phyloP scores from a whole-genome alignment of 768 basidiomycete species.

The Phaeotremella skinneri region DNA sequence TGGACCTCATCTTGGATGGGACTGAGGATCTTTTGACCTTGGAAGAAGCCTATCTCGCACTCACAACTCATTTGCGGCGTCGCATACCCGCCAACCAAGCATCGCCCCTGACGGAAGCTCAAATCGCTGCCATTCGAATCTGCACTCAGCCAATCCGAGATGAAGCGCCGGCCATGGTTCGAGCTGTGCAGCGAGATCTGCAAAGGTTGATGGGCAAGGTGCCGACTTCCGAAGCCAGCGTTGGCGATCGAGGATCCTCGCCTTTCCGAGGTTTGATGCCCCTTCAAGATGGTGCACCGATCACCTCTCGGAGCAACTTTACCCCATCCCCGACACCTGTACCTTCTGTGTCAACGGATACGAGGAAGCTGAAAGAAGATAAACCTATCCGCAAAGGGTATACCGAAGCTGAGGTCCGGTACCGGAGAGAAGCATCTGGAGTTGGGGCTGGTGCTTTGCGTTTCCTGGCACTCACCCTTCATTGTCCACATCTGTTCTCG shows the following conservation, averaged over 20 bases:
- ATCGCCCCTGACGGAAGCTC: conserved; percentile 5
- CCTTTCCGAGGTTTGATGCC: conserved; percentile 32
- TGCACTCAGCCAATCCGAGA: conserved; percentile 33
- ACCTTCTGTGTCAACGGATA: not conserved
- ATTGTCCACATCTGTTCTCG: conserved; percentile 25
- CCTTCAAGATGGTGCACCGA: conserved; percentile 20
- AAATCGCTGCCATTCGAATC: conserved; percentile 14
- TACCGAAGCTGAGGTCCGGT: conserved; percentile 46
- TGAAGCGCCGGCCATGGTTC: conserved; percentile 40
- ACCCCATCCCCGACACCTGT: conserved; percentile 33
- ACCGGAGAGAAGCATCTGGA: conserved; percentile 45
- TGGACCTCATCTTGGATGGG: conserved; percentile 44
- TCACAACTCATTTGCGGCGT: conserved; percentile 29
- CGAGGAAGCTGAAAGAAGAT: conserved; percentile 12
- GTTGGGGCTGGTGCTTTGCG: conserved; percentile 42
- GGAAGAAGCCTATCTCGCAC: conserved; percentile 49
- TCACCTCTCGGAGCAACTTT: conserved; percentile 11
- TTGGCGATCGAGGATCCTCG: conserved; percentile 12
- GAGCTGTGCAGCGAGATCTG: conserved; percentile 44
- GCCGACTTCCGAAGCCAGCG: conserved; percentile 17
- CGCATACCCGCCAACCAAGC: conserved; percentile 9
- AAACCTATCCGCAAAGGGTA: conserved; percentile 39
- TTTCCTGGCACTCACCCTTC: conserved; percentile 38
- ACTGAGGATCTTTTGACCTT: conserved; percentile 47
- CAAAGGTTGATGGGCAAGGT: conserved; percentile 35